Base-by-base conservation (phyloP, 768 basidiomycete genomes). In the Tulasnella sp. region DNA sequence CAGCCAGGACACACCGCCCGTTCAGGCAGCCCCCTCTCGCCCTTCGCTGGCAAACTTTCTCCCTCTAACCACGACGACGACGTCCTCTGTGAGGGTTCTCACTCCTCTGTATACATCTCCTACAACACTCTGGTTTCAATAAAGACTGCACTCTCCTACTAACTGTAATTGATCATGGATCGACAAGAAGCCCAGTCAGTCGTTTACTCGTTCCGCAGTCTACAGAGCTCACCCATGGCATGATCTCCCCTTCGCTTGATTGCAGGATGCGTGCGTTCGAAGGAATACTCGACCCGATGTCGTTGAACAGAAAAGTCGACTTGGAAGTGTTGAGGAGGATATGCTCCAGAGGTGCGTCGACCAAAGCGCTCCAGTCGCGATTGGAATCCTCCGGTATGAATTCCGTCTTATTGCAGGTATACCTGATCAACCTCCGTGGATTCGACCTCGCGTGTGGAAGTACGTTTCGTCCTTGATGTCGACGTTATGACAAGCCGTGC, bases 391-490 rank as follows among this genome's bases (percentile, higher is more conserved):
- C 59, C 17, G 7, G 16, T 26, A 5, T n/a, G 16, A 12, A 1
- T 5, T 1, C 19, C 67, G 5, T 44, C n/a, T 65, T 52, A n/a
- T 34, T 22, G 22, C 19, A 72, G 72, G 72, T 22, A 67, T 72
- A 37, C 72, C 72, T 47, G 66, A 67, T 36, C 64, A 72, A 34
- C 72, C 72, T 14, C 72, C 72, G 1, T 67, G 63, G 64, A 72
- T 72, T 39, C 64, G 72, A 19, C 72, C 72, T 7, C 72, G 63
- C 72, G 72, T 67, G 34, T 72, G 72, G 72, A 72, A 72, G 72
- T 67, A 37, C 59, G 71, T 70, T 17, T 22, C 42, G 66, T 6
- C 5, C 59, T 4, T 36, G 16, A 64, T 32, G 36, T 16, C 3
- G 16, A 40, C 19, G 14, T 19, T 19, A 16, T 14, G 16, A 32